These are phyloP conservation scores for Phytophthora europaea DNA, from an alignment of 352 stramenopile genomes.

Conservation along the genomic window DNA sequence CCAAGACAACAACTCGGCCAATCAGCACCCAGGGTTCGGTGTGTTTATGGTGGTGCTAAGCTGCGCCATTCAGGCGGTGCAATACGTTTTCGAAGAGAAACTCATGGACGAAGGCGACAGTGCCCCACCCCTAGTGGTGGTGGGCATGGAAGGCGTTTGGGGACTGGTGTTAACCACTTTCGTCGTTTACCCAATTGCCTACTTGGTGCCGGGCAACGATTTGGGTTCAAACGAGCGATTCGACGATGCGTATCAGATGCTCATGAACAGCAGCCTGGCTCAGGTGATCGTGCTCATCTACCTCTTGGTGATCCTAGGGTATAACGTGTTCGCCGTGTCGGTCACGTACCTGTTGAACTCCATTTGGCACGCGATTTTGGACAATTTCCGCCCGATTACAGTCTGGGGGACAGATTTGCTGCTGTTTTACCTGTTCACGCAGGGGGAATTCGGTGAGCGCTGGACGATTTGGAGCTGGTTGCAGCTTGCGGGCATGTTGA, in stretches of 20 bases:
- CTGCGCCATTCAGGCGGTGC: constrained; percentile 94
- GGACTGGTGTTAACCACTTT: constrained; percentile 94
- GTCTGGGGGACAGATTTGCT: constrained; percentile 96
- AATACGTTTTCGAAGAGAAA: constrained; percentile 99
- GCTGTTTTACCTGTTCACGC: constrained; percentile 97
- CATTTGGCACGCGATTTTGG: constrained; percentile 98
- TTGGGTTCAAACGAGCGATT: constrained; percentile 95
- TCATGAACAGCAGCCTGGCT: constrained; percentile 68
- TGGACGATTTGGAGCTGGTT: constrained; percentile 97
- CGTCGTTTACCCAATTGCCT: constrained; percentile 95
- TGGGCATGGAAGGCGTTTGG: constrained; percentile 98
- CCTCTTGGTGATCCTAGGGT: constrained; percentile 94
- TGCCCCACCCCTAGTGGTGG: constrained; percentile 93
- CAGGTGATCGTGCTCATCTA: constrained; percentile 88
- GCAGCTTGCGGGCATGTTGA: constrained; percentile 94
- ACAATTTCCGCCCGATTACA: constrained; percentile 98
- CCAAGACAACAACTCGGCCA: constrained; percentile 65
- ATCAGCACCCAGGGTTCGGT: constrained; percentile 87
- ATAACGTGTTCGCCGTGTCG: constrained; percentile 98
- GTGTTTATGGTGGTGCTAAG: constrained; percentile 96
- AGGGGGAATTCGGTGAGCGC: constrained; percentile 92
- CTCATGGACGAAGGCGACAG: constrained; percentile 96
- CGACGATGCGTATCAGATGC: constrained; percentile 83
- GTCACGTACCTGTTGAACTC: constrained; percentile 97
- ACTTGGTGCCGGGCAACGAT: constrained; percentile 93